Percentiles rank a stretch among this genome's conserved stretches.
These are phyloP conservation scores for Cucumis melo DNA, from an alignment of 306 rosid species.

Conservation along the genomic window DNA sequence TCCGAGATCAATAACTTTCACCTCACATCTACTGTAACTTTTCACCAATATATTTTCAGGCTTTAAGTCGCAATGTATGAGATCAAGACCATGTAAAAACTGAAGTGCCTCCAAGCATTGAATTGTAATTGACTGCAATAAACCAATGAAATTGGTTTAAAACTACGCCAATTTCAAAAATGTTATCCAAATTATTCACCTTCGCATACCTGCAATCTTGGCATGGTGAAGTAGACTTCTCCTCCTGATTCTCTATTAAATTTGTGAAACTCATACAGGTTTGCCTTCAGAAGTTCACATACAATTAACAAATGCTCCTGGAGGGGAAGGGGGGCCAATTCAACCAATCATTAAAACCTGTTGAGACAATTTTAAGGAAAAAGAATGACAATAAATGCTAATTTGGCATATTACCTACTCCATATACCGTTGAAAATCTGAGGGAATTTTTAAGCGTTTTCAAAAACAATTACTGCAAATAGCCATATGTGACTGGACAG, in stretches of 20 bases:
- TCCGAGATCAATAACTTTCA: constrained; percentile 98
- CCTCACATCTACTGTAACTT: constrained; percentile 98
- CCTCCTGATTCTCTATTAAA: constrained; percentile 98
- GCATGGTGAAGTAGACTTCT: constrained; percentile 98
- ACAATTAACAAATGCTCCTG: constrained; percentile 98
- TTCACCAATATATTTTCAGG: constrained; percentile 97
- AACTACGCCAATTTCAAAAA: background rate
- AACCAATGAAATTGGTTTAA: constrained; percentile 11
- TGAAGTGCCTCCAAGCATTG: constrained; percentile 96
- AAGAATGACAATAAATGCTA: background rate
- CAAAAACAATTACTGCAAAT: background rate
- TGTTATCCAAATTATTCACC: constrained; percentile 4
- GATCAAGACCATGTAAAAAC: constrained; percentile 84
- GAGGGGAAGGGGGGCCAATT: constrained; percentile 3
- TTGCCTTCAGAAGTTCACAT: constrained; percentile 96
- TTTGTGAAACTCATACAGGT: constrained; percentile 90
- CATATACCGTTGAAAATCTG: background rate
- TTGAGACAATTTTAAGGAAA: background rate
- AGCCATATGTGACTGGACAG: background rate
- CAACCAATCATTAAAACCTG: background rate
- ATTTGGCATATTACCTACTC: background rate
- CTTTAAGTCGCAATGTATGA: constrained; percentile 94
- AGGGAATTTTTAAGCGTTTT: background rate
- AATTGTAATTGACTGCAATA: constrained; percentile 82
- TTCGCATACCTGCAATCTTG: constrained; percentile 83